phyloP scores from a whole-genome alignment of 805 yeast species.

The Blastobotrys muscicola region DNA sequence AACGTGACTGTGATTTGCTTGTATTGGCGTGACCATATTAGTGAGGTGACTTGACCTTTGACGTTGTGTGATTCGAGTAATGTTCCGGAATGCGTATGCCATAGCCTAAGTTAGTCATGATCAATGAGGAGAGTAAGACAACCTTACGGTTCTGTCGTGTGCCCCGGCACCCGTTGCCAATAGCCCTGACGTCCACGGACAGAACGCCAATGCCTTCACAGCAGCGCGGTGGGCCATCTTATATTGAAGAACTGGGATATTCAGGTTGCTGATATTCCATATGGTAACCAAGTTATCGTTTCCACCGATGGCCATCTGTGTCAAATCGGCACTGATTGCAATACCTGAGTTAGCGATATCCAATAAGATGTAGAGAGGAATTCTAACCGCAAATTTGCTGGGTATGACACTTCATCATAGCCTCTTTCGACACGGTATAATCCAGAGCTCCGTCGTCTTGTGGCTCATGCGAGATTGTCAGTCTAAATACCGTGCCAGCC shows the following conservation, averaged over 20 bases:
- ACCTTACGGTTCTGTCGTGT: constrained; percentile 55
- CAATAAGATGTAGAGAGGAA: not conserved
- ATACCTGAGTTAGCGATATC: constrained; percentile 35
- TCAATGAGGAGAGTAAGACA: not conserved
- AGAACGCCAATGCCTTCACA: constrained; percentile 78
- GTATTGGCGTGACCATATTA: constrained; percentile 60
- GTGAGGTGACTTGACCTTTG: constrained; percentile 66
- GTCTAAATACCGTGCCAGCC: constrained; percentile 40
- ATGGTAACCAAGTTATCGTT: constrained; percentile 74
- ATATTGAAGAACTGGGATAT: constrained; percentile 37
- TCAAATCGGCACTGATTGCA: constrained; percentile 43
- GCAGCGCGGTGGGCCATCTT: constrained; percentile 70
- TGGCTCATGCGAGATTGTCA: constrained; percentile 1
- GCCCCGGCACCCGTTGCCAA: constrained; percentile 90
- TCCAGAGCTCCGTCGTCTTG: constrained; percentile 20
- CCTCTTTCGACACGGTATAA: constrained; percentile 24
- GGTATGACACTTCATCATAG: constrained; percentile 37
- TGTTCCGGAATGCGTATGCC: constrained; percentile 81
- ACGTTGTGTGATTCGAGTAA: constrained; percentile 48
- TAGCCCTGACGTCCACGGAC: constrained; percentile 79
- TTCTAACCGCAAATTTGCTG: constrained; percentile 51
- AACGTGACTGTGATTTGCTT: constrained; percentile 69
- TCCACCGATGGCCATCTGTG: constrained; percentile 69
- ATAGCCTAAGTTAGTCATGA: constrained; percentile 39
- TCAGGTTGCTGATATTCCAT: constrained; percentile 50